phyloP scores from a whole-genome alignment of 1,284 basidiomycete species.

The Boletus mariae region DNA sequence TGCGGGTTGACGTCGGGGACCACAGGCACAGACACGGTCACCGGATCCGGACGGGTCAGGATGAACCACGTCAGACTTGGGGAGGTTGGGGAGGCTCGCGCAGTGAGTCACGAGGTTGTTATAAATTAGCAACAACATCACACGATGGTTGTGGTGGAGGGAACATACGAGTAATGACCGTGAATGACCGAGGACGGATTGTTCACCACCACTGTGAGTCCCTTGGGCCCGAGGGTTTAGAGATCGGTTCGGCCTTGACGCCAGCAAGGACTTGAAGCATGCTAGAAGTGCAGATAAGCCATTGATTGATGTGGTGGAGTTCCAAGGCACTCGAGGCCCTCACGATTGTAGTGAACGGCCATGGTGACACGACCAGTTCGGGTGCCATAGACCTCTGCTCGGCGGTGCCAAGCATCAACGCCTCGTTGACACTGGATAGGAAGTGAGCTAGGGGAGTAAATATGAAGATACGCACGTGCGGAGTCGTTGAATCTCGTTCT shows the following conservation, averaged over 20 bases:
- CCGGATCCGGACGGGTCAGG: slow-evolving; percentile 13
- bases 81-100: slow-evolving; percentile 44
- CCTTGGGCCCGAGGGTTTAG: slow-evolving; percentile 28
- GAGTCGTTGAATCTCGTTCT: too few relatives aligned
- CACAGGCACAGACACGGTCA: slow-evolving; percentile 40
- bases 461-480: too few relatives aligned
- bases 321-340: slow-evolving; percentile 29
- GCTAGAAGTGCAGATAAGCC: slow-evolving; percentile 20
- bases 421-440: too few relatives aligned
- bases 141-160: slow-evolving; percentile 30
- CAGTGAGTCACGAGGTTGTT: slow-evolving; percentile 54
- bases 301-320: slow-evolving; percentile 5
- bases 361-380: slow-evolving; percentile 19
- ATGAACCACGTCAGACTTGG: slow-evolving; percentile 22
- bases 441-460: too few relatives aligned
- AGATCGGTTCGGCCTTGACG: slow-evolving; percentile 23
- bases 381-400: slow-evolving; percentile 16
- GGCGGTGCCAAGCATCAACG: too few relatives aligned
- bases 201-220: slow-evolving; percentile 25
- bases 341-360: slow-evolving; percentile 25
- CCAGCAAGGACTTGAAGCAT: slow-evolving; percentile 31
- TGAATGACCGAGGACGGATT: slow-evolving; percentile 40
- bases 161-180: slow-evolving; percentile 38
- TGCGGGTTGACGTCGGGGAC: slow-evolving; percentile 48
- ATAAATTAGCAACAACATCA: slow-evolving; percentile 54